Evolutionary conservation across 78 protist species (phyloP), one percentile per base, ranked within the genome.

Genomic region (Dictyostelium citrinum): DNA sequence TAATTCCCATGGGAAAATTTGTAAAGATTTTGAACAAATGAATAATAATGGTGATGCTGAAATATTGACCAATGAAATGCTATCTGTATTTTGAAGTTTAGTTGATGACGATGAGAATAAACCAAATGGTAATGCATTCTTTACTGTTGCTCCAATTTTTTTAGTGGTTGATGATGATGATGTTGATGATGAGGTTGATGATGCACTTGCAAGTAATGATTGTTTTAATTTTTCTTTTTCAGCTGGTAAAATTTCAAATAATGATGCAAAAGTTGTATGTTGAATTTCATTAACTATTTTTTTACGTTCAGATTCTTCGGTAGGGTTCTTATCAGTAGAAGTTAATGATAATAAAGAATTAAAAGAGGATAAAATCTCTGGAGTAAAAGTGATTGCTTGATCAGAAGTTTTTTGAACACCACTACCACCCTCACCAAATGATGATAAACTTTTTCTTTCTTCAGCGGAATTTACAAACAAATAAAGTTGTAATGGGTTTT

Each of bases 1-100:
- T 58, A 91, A 45, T 43, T 91, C 95, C 95, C 95, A 91, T 31
- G 95, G 95, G 90, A 91, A 84, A 5, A 91, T 60, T 61, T 78
- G 90, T 46, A 91, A 37, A 22, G 82, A 67, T 60, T 91, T 91
- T 12, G 90, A 81, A 41, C 93, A 88, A 27, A 88, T 78, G 24
- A 88, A 88, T 9, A 88, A 35, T 5, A 88, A 61, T 29, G 93
- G 93, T 10, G 93, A 77, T 7, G 93, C 81, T 8, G 93, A 88
- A 5, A 88, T 35, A 68, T 88, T 88, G 17, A 83, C 72, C n/a
- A 83, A 14, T n/a, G 83, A 58, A 1, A 72, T 33, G 22, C 12
- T 80, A 46, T 41, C 83, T 0, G 1, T 37, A 8, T 6, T 60
- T 60, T 67, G 29, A 8, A 35, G 12, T 27, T 33, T 76, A 11